Conservation (phyloP, 1,284 basidiomycete genomes). For the Takashimella koratensis region DNA sequence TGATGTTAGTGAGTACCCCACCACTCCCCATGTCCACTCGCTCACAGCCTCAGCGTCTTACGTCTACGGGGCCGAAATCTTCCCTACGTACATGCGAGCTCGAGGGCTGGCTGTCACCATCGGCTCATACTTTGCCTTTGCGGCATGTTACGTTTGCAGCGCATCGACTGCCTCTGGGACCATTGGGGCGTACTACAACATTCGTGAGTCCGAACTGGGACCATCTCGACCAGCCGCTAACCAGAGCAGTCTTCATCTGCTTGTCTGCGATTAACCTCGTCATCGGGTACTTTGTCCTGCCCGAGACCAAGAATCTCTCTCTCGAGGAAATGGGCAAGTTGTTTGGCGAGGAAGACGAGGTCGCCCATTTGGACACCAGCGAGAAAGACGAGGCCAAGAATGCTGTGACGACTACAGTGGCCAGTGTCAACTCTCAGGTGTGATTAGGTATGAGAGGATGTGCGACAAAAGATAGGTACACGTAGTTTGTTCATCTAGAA, state of each 20-base stretch:
- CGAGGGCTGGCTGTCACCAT: constrained; percentile 3
- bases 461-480: too few relatives aligned
- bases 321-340: constrained; percentile 6
- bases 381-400: not conserved
- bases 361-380: not conserved
- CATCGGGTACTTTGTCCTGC: constrained; percentile 3
- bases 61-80: constrained; percentile 7
- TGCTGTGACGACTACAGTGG: not conserved
- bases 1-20: constrained; percentile 10
- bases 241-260: constrained; percentile 5
- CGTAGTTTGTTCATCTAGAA: too few relatives aligned
- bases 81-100: constrained; percentile 4
- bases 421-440: not conserved
- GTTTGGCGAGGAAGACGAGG: constrained; percentile 15
- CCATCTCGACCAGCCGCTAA: not conserved
- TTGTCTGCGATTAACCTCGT: constrained; percentile 3
- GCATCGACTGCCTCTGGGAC: not conserved
- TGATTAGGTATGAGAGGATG: too few relatives aligned
- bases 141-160: not conserved
- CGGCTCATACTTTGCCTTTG: constrained; percentile 7
- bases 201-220: not conserved
- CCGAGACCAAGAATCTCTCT: constrained; percentile 1
- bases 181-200: constrained; percentile 6
- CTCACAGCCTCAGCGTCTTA: not conserved
- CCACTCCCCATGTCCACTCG: not conserved